Percentiles rank a stretch among this genome's conserved stretches.
Evolutionary conservation across 345 rosid species (phyloP).

Genomic region (Pseudoturritis turrita): DNA sequence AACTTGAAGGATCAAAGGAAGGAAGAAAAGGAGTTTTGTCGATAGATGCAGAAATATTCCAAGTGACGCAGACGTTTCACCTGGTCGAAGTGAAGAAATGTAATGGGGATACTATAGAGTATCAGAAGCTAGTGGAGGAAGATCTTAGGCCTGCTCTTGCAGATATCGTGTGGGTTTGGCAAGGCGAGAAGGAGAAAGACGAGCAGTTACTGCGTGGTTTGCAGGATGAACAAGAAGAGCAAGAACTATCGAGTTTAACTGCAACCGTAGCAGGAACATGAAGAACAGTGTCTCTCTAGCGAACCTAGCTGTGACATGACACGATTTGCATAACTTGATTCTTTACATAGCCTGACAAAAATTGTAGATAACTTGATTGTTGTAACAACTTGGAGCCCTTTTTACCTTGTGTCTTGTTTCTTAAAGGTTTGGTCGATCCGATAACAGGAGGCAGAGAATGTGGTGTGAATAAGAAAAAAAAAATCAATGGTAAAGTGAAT

Average conservation of each 20-base stretch:
- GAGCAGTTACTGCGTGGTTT: slow-evolving; percentile 18
- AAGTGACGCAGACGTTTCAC: slow-evolving; percentile 59
- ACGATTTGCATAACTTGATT: neutral
- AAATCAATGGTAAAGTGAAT: neutral
- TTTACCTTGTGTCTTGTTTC: neutral
- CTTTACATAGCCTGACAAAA: slow-evolving; percentile 2
- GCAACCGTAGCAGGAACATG: neutral
- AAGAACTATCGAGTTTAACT: neutral
- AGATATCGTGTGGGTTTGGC: slow-evolving; percentile 84
- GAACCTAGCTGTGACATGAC: neutral
- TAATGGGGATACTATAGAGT: slow-evolving; percentile 69
- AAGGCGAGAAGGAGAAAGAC: slow-evolving; percentile 44
- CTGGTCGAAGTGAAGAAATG: slow-evolving; percentile 73
- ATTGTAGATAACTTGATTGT: neutral
- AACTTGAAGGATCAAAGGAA: slow-evolving; percentile 52
- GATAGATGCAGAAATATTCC: slow-evolving; percentile 68
- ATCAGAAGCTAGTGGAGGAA: slow-evolving; percentile 55
- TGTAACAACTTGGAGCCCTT: slow-evolving; percentile 2
- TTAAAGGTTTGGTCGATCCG: neutral
- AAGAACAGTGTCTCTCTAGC: neutral
- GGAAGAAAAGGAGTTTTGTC: slow-evolving; percentile 63
- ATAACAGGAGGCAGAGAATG: neutral
- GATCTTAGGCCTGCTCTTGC: slow-evolving; percentile 58
- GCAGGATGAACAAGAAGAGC: neutral
- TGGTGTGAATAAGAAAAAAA: neutral